phyloP scores from a whole-genome alignment of 768 basidiomycete species.

The Pseudohyphozyma bogoriensis region DNA sequence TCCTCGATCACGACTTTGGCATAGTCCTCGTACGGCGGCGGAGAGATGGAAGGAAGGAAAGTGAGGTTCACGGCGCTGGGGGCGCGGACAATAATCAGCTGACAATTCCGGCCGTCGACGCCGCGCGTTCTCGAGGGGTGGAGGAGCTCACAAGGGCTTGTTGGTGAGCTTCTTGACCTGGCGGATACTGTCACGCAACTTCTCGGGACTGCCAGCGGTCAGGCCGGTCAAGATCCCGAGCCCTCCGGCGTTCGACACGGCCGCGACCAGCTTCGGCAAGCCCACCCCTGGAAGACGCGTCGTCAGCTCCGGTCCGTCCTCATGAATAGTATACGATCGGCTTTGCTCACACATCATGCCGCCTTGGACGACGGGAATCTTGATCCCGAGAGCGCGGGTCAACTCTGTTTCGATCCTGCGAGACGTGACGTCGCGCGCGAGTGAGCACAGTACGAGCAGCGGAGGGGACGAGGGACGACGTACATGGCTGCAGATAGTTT shows the following conservation, averaged over 20 bases:
- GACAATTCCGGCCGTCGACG: background rate
- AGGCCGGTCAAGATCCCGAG: slow-evolving; percentile 80
- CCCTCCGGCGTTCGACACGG: slow-evolving; percentile 73
- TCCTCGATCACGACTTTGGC: slow-evolving; percentile 56
- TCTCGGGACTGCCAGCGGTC: slow-evolving; percentile 75
- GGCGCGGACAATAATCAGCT: background rate
- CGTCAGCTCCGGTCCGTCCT: slow-evolving; percentile 27
- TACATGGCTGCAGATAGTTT: no score
- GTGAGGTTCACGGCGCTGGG: slow-evolving; percentile 32
- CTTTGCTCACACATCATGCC: slow-evolving; percentile 42
- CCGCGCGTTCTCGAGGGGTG: background rate
- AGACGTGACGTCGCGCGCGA: background rate
- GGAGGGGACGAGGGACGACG: no score
- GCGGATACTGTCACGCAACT: slow-evolving; percentile 65
- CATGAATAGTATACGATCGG: slow-evolving; percentile 39
- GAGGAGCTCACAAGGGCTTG: slow-evolving; percentile 49
- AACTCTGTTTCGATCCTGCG: background rate
- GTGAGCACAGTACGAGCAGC: no score
- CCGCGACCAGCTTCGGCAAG: slow-evolving; percentile 51
- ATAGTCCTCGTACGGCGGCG: slow-evolving; percentile 80
- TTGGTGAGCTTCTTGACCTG: slow-evolving; percentile 53
- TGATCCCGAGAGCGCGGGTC: slow-evolving; percentile 24
- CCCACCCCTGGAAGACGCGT: background rate
- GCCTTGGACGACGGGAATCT: slow-evolving; percentile 63
- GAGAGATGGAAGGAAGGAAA: slow-evolving; percentile 79